phyloP scores from a whole-genome alignment of 2,329 filamentous ascomycete genomes.

The Ascochyta koolunga region DNA sequence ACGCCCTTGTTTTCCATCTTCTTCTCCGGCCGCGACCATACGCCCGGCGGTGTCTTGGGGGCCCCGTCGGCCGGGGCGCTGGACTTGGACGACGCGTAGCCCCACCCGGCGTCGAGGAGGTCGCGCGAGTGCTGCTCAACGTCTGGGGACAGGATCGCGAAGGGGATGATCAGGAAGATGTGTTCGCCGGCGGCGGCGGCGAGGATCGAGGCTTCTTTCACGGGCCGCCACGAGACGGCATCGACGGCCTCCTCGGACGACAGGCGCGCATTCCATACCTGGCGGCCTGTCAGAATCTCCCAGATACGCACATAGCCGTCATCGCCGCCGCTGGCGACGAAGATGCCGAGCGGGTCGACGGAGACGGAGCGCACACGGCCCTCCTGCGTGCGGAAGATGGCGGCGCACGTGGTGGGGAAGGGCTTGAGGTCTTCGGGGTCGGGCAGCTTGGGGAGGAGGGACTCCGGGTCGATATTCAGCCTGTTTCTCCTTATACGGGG shows the following conservation, averaged over 20 bases:
- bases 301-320: conserved; percentile 92
- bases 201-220: conserved; percentile 78
- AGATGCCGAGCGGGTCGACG: conserved; percentile 84
- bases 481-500: conserved; percentile 90
- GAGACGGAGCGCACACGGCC: conserved; percentile 84
- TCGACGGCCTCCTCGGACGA: conserved; percentile 81
- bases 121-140: conserved; percentile 76
- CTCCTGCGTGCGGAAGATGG: conserved; percentile 85
- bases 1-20: conserved; percentile 79
- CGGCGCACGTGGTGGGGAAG: conserved; percentile 89
- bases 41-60: conserved; percentile 76
- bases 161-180: conserved; percentile 79
- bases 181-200: conserved; percentile 85
- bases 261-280: conserved; percentile 83
- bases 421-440: conserved; percentile 92
- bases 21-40: conserved; percentile 80
- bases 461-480: conserved; percentile 95
- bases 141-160: conserved; percentile 70
- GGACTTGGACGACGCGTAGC: conserved; percentile 76
- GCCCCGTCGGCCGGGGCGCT: conserved; percentile 58
- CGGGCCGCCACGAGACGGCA: conserved; percentile 87
- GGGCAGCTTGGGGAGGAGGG: conserved; percentile 88
- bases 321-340: conserved; percentile 89
- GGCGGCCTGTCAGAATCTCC: conserved; percentile 83
- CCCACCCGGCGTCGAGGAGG: conserved; percentile 86